Conservation (phyloP, 768 basidiomycete genomes). For the Pleurotus citrinopileatus region DNA sequence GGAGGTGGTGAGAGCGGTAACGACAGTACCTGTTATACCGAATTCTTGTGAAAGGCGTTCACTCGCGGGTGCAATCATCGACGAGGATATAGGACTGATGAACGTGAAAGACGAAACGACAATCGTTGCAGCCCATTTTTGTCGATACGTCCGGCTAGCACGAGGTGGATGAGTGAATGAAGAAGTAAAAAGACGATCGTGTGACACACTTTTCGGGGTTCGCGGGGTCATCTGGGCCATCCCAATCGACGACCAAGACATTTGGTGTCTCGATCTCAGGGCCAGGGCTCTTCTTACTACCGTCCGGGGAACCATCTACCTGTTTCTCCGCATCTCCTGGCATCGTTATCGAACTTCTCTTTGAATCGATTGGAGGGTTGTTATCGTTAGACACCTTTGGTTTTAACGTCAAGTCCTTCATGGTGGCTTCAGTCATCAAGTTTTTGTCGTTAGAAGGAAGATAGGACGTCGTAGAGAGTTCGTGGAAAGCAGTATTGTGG, state of each 20-base stretch:
- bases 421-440: background rate
- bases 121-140: slow-evolving; percentile 65
- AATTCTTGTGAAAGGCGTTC: slow-evolving; percentile 49
- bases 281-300: too few relatives aligned
- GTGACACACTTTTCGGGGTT: slow-evolving; percentile 65
- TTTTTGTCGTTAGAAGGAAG: background rate
- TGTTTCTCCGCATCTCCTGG: background rate
- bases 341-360: background rate
- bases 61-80: slow-evolving; percentile 70
- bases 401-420: background rate
- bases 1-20: slow-evolving; percentile 58
- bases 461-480: background rate
- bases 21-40: slow-evolving; percentile 44
- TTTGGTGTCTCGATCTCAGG: too few relatives aligned
- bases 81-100: too few relatives aligned
- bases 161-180: background rate
- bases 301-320: background rate
- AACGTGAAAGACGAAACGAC: slow-evolving; percentile 64
- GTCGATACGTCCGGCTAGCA: slow-evolving; percentile 50
- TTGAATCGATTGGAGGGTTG: background rate
- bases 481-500: background rate
- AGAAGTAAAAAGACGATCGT: slow-evolving; percentile 15
- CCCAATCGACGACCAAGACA: slow-evolving; percentile 55
- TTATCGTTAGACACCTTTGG: background rate
- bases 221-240: slow-evolving; percentile 53